These are phyloP conservation scores for Neonectria sp. DNA, from an alignment of 2,329 filamentous ascomycete species.

Conservation along the genomic window DNA sequence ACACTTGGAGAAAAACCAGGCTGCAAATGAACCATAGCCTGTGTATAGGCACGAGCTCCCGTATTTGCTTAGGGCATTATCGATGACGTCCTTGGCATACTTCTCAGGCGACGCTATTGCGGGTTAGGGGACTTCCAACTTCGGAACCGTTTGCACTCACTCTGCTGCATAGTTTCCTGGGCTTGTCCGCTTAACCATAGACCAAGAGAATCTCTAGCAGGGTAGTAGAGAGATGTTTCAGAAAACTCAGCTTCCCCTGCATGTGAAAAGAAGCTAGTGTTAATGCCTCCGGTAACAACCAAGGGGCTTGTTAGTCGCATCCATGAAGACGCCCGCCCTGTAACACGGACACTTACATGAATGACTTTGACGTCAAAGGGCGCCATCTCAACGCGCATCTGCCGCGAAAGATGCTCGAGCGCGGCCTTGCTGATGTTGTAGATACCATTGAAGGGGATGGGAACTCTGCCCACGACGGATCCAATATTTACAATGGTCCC, in stretches of 20 bases:
- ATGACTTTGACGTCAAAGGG: conserved; percentile 54
- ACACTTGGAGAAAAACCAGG: conserved; percentile 37
- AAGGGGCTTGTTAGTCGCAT: conserved; percentile 22
- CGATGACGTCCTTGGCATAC: conserved; percentile 39
- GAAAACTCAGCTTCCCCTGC: conserved; percentile 58
- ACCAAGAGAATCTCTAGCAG: conserved; percentile 32
- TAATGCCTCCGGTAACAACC: conserved; percentile 50
- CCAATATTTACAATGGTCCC: conserved; percentile 58
- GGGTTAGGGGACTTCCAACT: conserved; percentile 10
- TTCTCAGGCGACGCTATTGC: conserved; percentile 35
- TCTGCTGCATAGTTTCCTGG: conserved; percentile 27
- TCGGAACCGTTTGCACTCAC: conserved; percentile 8
- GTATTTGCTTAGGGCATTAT: conserved; percentile 35
- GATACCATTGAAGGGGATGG: conserved; percentile 51
- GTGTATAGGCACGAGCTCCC: conserved; percentile 28
- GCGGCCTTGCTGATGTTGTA: conserved; percentile 63
- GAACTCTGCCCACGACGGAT: conserved; percentile 50
- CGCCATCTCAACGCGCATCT: conserved; percentile 58
- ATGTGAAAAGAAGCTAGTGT: conserved; percentile 54
- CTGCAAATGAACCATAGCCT: conserved; percentile 29
- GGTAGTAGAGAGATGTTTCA: conserved; percentile 42
- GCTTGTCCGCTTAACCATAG: conserved; percentile 35
- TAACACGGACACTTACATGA: conserved; percentile 31
- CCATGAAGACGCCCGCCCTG: too few relatives aligned
- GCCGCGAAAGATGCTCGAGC: conserved; percentile 55